Conservation (phyloP, 495 filamentous ascomycete species). For the Rhizodiscina lignyota region DNA sequence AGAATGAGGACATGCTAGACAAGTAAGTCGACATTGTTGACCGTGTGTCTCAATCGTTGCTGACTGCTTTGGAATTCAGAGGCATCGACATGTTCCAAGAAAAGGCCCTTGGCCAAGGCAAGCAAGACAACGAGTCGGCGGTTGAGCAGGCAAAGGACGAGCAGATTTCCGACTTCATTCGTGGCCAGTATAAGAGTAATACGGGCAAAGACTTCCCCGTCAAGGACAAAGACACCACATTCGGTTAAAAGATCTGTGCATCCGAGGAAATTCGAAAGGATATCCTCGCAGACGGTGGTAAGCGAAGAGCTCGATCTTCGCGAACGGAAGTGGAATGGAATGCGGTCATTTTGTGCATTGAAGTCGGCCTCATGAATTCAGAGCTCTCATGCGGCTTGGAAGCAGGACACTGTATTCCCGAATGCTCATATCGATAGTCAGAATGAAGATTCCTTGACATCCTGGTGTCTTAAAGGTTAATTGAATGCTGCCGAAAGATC, state of each 20-base stretch:
- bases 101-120: slow-evolving; percentile 42
- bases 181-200: slow-evolving; percentile 40
- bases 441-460: too few species aligned
- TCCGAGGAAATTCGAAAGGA: too few species aligned
- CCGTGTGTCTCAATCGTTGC: neutral
- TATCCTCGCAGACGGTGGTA: too few species aligned
- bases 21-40: slow-evolving; percentile 5
- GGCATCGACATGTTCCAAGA: slow-evolving; percentile 54
- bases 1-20: slow-evolving; percentile 42
- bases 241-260: slow-evolving; percentile 11
- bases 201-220: slow-evolving; percentile 47
- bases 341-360: too few species aligned
- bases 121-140: slow-evolving; percentile 53
- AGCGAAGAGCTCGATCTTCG: too few species aligned
- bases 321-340: too few species aligned
- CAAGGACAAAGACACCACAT: slow-evolving; percentile 39
- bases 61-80: slow-evolving; percentile 11
- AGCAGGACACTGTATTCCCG: too few species aligned
- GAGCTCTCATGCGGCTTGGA: too few species aligned
- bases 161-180: slow-evolving; percentile 32
- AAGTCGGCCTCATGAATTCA: too few species aligned
- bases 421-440: too few species aligned
- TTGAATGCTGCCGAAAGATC: too few species aligned
- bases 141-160: slow-evolving; percentile 63
- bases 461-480: too few species aligned